Base-by-base conservation (phyloP, 73 alveolate species). In the Stentor roeselii region DNA sequence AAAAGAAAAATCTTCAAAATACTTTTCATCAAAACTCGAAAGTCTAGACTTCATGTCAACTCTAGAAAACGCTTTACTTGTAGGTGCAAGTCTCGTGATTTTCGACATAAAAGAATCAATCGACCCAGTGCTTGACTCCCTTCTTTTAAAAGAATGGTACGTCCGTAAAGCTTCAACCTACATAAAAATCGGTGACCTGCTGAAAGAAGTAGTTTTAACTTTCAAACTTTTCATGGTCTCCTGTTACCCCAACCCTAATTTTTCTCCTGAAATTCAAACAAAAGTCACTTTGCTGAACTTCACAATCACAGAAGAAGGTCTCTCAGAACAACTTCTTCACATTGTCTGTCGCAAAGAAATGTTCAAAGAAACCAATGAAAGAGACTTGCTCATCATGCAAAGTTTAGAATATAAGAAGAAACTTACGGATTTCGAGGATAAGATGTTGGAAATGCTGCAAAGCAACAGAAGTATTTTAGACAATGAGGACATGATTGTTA, bases 231-330 rank as follows among this genome's bases (percentile, higher is more conserved):
- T 95, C 88, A 87, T 97, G 85, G 90, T 98, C 3, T 94, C 99
- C 75, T 93, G 95, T 42, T 86, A 91, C 37, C 93, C 98, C 27
- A 97, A 97, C 84, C 99, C 99, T 14, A 99, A 97, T 90, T 97
- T 95, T 85, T 80, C 97, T 38, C 99, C 99, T 75, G 98, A 97
- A 86, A 89, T 94, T 58, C 89, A 95, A 3, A 97, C 98, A 3
- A 96, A 97, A 83, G 99, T 97, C 6, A 96, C 99, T 6, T 93
- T 97, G 0, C 93, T 97, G 1, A 97, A 97, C 86, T 97, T 97
- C 87, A 97, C 97, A 92, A 97, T 97, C 50, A 97, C 99, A 6
- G 96, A 93, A 36, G 98, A 96, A 85, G 99, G 99, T 31, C 90
- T 97, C 42, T 92, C 90, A 85, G 99, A 97, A 82, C 93, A 97